A percentile compares a stretch with the other conserved stretches of the same genome.
Evolutionary conservation across 768 basidiomycete species (phyloP).

Genomic region (Pleurotus cornucopiae): DNA sequence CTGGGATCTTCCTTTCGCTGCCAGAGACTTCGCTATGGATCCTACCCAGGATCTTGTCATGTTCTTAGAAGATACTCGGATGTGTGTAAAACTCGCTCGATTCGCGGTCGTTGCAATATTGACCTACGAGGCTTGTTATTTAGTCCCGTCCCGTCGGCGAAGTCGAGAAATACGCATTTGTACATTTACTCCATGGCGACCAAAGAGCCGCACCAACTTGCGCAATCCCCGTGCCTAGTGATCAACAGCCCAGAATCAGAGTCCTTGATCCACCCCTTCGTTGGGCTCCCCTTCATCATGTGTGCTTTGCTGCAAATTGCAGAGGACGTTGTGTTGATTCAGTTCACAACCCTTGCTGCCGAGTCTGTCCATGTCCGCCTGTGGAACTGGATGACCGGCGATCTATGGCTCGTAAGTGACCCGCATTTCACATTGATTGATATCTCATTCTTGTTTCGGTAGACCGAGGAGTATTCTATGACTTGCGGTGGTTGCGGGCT

Average conservation of each 20-base stretch:
- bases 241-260: conserved; percentile 17
- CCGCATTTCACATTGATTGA: background rate
- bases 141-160: conserved; percentile 8
- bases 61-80: conserved; percentile 26
- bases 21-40: conserved; percentile 62
- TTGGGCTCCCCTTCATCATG: conserved; percentile 28
- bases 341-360: conserved; percentile 23
- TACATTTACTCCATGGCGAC: conserved; percentile 41
- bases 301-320: conserved; percentile 33
- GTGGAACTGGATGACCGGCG: conserved; percentile 52
- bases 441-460: background rate
- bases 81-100: conserved; percentile 8
- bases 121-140: background rate
- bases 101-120: background rate
- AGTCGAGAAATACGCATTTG: conserved; percentile 20
- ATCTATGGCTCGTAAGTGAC: conserved; percentile 36
- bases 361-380: conserved; percentile 31
- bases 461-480: conserved; percentile 14
- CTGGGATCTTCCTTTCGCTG: conserved; percentile 33
- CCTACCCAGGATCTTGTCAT: conserved; percentile 59
- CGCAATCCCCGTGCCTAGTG: conserved; percentile 22
- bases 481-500: conserved; percentile 42
- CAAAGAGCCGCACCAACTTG: conserved; percentile 37
- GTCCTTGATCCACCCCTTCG: conserved; percentile 16
- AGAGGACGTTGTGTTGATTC: conserved; percentile 49